A percentile compares a stretch with the other conserved stretches of the same genome.
phyloP scores from a whole-genome alignment of 192 early-diverging fungal genomes.

The Coemansia javaensis region DNA sequence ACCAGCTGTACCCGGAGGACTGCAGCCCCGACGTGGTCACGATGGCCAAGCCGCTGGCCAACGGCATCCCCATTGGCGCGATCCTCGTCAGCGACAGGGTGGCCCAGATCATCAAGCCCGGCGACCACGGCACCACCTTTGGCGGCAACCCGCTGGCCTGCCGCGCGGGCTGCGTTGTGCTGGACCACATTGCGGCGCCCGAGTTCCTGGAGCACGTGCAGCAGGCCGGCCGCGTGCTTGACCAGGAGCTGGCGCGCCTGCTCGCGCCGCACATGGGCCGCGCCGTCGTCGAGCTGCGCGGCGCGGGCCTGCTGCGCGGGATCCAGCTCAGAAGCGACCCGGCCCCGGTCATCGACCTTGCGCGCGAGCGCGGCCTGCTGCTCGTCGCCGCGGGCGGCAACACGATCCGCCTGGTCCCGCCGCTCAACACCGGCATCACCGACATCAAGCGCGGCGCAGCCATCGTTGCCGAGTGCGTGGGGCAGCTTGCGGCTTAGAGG shows the following conservation, averaged over 20 bases:
- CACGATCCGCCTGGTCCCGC: constrained; percentile 88
- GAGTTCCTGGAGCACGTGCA: constrained; percentile 70
- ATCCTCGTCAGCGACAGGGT: constrained; percentile 72
- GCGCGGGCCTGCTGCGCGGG: constrained; percentile 83
- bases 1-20: constrained; percentile 62
- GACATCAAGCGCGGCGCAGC: constrained; percentile 71
- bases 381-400: constrained; percentile 83
- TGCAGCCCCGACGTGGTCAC: constrained; percentile 87
- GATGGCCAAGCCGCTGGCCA: constrained; percentile 95
- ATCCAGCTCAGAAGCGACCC: constrained; percentile 73
- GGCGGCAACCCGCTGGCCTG: constrained; percentile 92
- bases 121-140: constrained; percentile 98
- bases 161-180: constrained; percentile 72
- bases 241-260: constrained; percentile 47
- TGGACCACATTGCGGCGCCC: constrained; percentile 62
- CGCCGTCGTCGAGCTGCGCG: constrained; percentile 72
- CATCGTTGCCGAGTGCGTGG: constrained; percentile 61
- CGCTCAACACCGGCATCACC: constrained; percentile 72
- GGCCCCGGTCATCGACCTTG: constrained; percentile 62
- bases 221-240: constrained; percentile 61
- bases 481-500: constrained; percentile 10
- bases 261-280: constrained; percentile 43
- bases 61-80: constrained; percentile 96
- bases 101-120: constrained; percentile 73
- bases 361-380: constrained; percentile 79